Conservation (phyloP, 306 rosid species). For the Castanea sativa region DNA sequence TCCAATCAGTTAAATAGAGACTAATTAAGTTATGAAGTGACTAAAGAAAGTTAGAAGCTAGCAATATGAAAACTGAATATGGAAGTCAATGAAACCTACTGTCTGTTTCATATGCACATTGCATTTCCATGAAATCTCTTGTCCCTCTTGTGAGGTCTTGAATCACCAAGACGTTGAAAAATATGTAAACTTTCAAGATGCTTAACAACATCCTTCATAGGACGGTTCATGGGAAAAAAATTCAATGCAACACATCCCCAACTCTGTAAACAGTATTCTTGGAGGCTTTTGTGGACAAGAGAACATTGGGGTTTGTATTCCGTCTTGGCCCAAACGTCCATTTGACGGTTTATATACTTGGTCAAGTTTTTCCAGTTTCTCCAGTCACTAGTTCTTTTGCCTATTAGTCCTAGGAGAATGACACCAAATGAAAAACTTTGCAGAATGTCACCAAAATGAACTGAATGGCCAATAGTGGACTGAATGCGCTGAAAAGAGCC, state of each 20-base stretch:
- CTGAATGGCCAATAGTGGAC: too few relatives aligned
- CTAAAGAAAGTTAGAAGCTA: not conserved
- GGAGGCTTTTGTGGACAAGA: slow-evolving; percentile 46
- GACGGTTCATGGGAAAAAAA: slow-evolving; percentile 36
- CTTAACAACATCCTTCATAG: slow-evolving; percentile 20
- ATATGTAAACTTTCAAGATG: slow-evolving; percentile 18
- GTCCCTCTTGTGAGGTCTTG: slow-evolving; percentile 33
- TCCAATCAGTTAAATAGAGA: too few relatives aligned
- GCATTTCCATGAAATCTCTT: not conserved
- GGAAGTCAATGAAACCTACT: not conserved
- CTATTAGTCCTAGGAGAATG: slow-evolving; percentile 45
- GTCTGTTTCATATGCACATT: not conserved
- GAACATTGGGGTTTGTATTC: slow-evolving; percentile 45
- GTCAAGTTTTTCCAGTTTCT: not conserved
- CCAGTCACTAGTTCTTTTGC: slow-evolving; percentile 4
- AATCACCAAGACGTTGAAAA: slow-evolving; percentile 20
- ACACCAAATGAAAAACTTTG: slow-evolving; percentile 55
- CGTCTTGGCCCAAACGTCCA: slow-evolving; percentile 60
- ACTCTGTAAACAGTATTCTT: slow-evolving; percentile 57
- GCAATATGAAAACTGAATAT: not conserved
- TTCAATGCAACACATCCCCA: slow-evolving; percentile 50
- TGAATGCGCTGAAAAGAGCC: too few relatives aligned
- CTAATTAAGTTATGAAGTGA: too few relatives aligned
- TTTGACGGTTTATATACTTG: not conserved
- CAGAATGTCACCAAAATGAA: not conserved